Evolutionary conservation across 345 rosid genomes (phyloP), one percentile per base, ranked within the genome.

Genomic region (Aurinia saxatilis): DNA sequence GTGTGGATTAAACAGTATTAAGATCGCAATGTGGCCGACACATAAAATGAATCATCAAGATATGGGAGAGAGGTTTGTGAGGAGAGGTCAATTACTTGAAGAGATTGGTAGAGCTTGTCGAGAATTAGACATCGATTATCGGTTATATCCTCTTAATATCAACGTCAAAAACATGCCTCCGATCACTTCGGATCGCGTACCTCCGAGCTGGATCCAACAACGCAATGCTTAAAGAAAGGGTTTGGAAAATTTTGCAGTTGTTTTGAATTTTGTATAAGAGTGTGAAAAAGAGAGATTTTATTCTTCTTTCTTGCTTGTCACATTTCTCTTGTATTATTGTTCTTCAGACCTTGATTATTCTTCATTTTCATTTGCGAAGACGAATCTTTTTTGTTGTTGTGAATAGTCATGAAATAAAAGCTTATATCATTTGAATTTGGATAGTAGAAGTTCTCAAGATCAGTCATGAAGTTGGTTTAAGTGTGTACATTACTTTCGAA

Each of bases 31-130:
- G 60, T 86, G 96, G 96, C 71, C 80, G 2, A 56, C 79, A 5
- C 96, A 88, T 60, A 78, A 55, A 63, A 88, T 88, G 73, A 91
- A 91, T 73, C 86, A 79, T 71, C 98, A 88, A 47, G 79, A 88
- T 80, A 83, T 84, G 83, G 90, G 84, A 11, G 92, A 81, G 63
- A 83, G 79, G 69, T 88, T 18, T 63, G 37, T 15, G 0, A 79
- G 98, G 62, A 80, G 98, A 70, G 59, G 83, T 23, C 71, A 56
- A 14, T 52, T 91, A 56, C 56, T 88, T 4, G 95, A 91, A 78
- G 98, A 91, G 68, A 59, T 91, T 76, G 75, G 81, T 36, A 84
- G 72, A 72, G 73, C 68, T n/a, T 81, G 91, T 60, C 78, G 73
- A 47, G 96, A 88, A 29, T 78, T 84, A 6, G 95, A 88, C 71